Conservation (phyloP, 1,284 basidiomycete species). For the Salmacisia buchloeana region DNA sequence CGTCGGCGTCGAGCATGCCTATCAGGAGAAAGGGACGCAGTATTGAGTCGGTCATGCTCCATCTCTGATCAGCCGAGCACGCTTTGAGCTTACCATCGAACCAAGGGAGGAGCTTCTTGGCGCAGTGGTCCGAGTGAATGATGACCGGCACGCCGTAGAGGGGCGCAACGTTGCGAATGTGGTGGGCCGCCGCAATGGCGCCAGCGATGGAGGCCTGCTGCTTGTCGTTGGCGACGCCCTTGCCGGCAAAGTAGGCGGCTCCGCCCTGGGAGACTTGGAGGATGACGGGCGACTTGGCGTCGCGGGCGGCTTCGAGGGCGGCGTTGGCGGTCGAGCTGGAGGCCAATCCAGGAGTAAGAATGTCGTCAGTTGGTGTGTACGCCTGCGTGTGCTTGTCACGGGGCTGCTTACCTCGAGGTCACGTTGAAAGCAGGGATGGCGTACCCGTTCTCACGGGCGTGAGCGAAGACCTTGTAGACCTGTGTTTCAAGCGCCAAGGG, state of each 20-base stretch:
- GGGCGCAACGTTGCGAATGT: constrained; percentile 75
- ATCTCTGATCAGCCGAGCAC: too few species aligned
- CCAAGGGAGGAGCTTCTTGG: constrained; percentile 96
- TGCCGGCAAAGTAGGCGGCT: constrained; percentile 89
- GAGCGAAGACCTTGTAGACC: constrained; percentile 50
- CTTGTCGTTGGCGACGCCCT: constrained; percentile 88
- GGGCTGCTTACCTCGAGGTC: constrained; percentile 17
- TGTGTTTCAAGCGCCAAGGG: background rate
- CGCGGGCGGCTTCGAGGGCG: constrained; percentile 53
- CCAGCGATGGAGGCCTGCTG: constrained; percentile 95
- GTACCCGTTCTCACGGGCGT: constrained; percentile 47
- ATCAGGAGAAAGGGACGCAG: too few species aligned
- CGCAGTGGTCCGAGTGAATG: constrained; percentile 98
- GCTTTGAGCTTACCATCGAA: constrained; percentile 74
- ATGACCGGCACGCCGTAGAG: constrained; percentile 67
- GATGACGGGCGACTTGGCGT: constrained; percentile 95
- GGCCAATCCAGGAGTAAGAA: constrained; percentile 4
- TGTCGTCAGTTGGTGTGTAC: background rate
- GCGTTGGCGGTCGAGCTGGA: constrained; percentile 30
- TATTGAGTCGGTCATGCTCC: background rate
- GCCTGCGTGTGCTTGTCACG: background rate
- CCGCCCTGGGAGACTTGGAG: constrained; percentile 96
- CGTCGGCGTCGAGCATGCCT: constrained; percentile 91
- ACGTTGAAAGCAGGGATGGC: constrained; percentile 51
- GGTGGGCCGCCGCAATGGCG: constrained; percentile 85